Evolutionary conservation across 2,329 filamentous ascomycete species (phyloP).

Genomic region (Graphilbum fragrans): DNA sequence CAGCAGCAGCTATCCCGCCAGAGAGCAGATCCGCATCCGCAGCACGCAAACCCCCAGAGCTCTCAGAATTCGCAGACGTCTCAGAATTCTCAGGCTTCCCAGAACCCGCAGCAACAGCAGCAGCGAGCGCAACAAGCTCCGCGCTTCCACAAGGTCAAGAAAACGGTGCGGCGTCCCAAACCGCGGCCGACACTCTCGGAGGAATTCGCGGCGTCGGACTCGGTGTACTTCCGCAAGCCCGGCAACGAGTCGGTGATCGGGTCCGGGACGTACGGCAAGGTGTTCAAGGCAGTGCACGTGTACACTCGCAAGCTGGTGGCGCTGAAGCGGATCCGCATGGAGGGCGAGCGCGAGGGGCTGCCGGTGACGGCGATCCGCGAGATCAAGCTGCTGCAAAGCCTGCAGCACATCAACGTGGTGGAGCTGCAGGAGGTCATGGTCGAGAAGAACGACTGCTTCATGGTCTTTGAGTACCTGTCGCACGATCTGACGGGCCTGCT

Average conservation of each 20-base stretch:
- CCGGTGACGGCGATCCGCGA: constrained; percentile 84
- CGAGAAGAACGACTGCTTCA: constrained; percentile 96
- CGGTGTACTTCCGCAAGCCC: constrained; percentile 87
- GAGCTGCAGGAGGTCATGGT: constrained; percentile 90
- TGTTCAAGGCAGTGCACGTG: constrained; percentile 89
- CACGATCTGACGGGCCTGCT: constrained; percentile 91
- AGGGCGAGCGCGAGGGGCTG: constrained; percentile 82
- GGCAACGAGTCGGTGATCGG: constrained; percentile 97
- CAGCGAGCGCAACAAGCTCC: constrained; percentile 11
- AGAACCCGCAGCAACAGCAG: constrained; percentile 5
- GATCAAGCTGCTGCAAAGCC: constrained; percentile 81
- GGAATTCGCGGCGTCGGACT: constrained; percentile 68
- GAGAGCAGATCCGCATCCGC: not conserved
- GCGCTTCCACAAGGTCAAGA: constrained; percentile 52
- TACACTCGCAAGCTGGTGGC: constrained; percentile 77
- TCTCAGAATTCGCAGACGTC: not conserved
- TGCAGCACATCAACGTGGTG: constrained; percentile 74
- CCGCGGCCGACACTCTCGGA: constrained; percentile 56
- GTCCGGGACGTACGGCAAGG: constrained; percentile 90
- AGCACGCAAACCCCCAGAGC: constrained; percentile 9
- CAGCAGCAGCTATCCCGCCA: constrained; percentile 3
- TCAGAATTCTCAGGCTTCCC: constrained; percentile 1
- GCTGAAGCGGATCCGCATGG: constrained; percentile 86
- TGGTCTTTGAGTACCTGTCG: constrained; percentile 97
- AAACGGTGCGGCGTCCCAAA: constrained; percentile 58